A percentile compares a stretch with the other conserved stretches of the same genome.
Conservation (phyloP, 805 yeast species). For the Scheffersomyces amazonensis region DNA sequence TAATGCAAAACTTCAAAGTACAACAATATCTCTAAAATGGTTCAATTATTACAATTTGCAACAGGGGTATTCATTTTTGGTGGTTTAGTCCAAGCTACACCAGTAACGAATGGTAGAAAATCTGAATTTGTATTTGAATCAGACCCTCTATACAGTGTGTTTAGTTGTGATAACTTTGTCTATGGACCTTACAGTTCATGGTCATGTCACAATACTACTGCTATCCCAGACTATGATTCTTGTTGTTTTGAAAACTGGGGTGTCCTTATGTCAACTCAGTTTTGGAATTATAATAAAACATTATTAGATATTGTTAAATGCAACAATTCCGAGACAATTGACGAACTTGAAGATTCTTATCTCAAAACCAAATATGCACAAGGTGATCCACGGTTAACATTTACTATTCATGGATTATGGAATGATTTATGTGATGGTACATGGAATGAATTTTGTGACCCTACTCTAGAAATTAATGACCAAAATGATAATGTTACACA, state of each 20-base stretch:
- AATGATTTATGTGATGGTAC: slow-evolving; percentile 41
- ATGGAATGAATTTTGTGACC: slow-evolving; percentile 35
- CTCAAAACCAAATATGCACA: slow-evolving; percentile 13
- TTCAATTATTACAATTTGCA: background rate
- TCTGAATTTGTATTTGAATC: background rate
- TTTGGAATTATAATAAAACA: slow-evolving; percentile 25
- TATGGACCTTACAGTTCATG: slow-evolving; percentile 22
- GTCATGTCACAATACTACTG: slow-evolving; percentile 10
- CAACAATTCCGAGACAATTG: slow-evolving; percentile 1
- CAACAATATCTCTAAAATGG: too few relatives aligned
- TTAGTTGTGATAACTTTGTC: slow-evolving; percentile 29
- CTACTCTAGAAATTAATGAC: slow-evolving; percentile 24
- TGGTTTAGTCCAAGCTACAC: background rate
- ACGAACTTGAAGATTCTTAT: slow-evolving; percentile 1
- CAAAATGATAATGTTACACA: slow-evolving; percentile 15
- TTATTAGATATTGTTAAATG: slow-evolving; percentile 8
- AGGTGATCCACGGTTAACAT: slow-evolving; percentile 12
- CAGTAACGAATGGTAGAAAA: background rate
- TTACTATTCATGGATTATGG: slow-evolving; percentile 46
- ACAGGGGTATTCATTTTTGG: too few relatives aligned
- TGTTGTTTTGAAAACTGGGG: slow-evolving; percentile 44
- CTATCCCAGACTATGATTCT: slow-evolving; percentile 41
- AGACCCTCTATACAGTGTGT: background rate
- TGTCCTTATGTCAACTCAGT: slow-evolving; percentile 39
- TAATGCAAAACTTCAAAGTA: too few relatives aligned